Evolutionary conservation across 23 red algal genomes (phyloP).

Genomic region (Gracilaria domingensis): DNA sequence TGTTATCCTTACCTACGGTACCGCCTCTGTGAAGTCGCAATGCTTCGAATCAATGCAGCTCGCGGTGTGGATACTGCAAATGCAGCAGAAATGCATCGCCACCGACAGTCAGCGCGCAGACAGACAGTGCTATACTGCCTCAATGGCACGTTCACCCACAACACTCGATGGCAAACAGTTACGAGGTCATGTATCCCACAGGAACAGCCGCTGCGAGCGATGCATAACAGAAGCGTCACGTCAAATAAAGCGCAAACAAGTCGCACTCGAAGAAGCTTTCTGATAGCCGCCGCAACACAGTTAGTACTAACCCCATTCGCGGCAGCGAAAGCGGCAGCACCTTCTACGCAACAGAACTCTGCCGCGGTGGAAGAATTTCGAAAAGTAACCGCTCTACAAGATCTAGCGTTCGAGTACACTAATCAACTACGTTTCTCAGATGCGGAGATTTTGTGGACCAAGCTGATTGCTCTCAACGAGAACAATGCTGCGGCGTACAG

Average conservation of each 20-base stretch:
- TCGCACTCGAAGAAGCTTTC: neutral
- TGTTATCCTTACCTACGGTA: too few relatives aligned
- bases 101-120: neutral
- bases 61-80: too few relatives aligned
- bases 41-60: too few relatives aligned
- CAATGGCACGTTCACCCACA: neutral
- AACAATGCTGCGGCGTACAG: conserved; percentile 81
- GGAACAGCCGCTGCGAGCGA: neutral
- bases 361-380: conserved; percentile 51
- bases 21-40: too few relatives aligned
- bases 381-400: conserved; percentile 76
- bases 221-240: neutral
- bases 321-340: neutral
- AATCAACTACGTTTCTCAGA: conserved; percentile 57
- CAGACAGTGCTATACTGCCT: neutral
- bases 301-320: neutral
- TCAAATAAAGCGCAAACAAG: neutral
- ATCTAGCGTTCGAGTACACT: conserved; percentile 75
- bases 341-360: neutral
- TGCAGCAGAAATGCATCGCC: neutral
- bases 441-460: conserved; percentile 73
- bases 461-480: conserved; percentile 71
- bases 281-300: neutral
- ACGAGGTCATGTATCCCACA: neutral
- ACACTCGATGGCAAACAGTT: neutral